These are phyloP conservation scores for Botrytis medusae DNA, from an alignment of 2,329 filamentous ascomycete species.

Conservation along the genomic window DNA sequence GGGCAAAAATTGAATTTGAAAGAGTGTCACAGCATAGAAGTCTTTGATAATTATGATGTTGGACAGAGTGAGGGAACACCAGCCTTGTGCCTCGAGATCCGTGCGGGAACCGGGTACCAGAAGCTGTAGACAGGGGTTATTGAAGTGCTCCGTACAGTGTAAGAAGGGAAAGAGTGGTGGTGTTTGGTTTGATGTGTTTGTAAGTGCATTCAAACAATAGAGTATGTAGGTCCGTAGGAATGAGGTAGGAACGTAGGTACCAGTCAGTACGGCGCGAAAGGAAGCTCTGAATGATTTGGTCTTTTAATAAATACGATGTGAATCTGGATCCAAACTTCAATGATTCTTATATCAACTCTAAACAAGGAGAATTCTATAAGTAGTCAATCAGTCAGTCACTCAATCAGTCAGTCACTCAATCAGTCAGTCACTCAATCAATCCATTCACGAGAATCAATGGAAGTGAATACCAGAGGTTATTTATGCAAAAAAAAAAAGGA, in stretches of 20 bases:
- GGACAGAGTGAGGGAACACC: conserved; percentile 4
- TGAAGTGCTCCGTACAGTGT: neutral
- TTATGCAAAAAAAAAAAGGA: neutral
- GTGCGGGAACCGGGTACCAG: conserved; percentile 2
- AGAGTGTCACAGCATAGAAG: conserved; percentile 15
- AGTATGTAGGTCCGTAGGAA: too few species aligned
- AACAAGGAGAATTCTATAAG: neutral
- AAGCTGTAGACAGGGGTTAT: neutral
- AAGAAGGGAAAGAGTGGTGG: neutral
- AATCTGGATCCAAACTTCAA: neutral
- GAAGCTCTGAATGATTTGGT: neutral
- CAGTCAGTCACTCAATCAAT: neutral
- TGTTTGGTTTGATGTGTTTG: neutral
- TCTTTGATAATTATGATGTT: conserved; percentile 16
- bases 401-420: neutral
- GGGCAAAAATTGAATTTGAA: conserved; percentile 15
- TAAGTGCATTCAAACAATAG: neutral
- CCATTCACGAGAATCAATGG: neutral
- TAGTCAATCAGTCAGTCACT: neutral
- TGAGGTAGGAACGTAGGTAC: neutral
- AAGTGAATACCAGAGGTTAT: neutral
- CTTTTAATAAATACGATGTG: neutral
- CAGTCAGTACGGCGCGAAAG: neutral
- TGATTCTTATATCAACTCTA: neutral
- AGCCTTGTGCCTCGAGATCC: conserved; percentile 23